Conservation (phyloP, 306 rosid species). For the Vigna angularis region DNA sequence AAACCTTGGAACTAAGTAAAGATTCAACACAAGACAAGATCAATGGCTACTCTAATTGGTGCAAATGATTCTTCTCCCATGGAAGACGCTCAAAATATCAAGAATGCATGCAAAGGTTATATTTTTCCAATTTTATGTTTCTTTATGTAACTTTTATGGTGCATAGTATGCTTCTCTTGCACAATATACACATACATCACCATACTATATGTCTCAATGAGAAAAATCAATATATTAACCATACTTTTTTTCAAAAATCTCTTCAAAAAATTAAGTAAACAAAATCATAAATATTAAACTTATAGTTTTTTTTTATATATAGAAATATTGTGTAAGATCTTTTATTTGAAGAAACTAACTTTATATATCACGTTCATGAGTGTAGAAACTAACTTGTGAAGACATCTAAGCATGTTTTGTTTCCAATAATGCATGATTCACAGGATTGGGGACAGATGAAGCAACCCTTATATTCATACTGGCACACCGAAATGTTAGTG, state of each 20-base stretch:
- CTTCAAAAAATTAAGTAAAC: too few relatives aligned
- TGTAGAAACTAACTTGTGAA: not conserved
- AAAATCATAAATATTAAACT: too few relatives aligned
- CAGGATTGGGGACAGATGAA: slow-evolving; percentile 69
- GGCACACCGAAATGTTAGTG: slow-evolving; percentile 61
- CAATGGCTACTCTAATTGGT: slow-evolving; percentile 53
- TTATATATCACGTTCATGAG: too few relatives aligned
- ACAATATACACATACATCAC: not conserved
- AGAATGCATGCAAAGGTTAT: slow-evolving; percentile 61
- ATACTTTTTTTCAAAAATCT: too few relatives aligned
- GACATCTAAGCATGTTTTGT: slow-evolving; percentile 5
- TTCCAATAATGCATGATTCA: not conserved
- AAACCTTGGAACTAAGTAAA: not conserved
- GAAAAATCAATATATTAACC: too few relatives aligned
- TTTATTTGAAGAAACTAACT: too few relatives aligned
- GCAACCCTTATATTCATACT: slow-evolving; percentile 48
- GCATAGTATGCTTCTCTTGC: too few relatives aligned
- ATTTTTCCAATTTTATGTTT: not conserved
- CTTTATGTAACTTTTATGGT: not conserved
- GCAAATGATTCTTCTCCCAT: slow-evolving; percentile 51
- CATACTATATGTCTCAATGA: too few relatives aligned
- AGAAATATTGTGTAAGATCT: too few relatives aligned
- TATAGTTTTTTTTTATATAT: too few relatives aligned
- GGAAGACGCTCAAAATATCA: slow-evolving; percentile 62
- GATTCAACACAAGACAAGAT: slow-evolving; percentile 1